A percentile compares a stretch with the other conserved stretches of the same genome.
phyloP scores from a whole-genome alignment of 1,284 basidiomycete genomes.

The Paramarasmius palmivorus region DNA sequence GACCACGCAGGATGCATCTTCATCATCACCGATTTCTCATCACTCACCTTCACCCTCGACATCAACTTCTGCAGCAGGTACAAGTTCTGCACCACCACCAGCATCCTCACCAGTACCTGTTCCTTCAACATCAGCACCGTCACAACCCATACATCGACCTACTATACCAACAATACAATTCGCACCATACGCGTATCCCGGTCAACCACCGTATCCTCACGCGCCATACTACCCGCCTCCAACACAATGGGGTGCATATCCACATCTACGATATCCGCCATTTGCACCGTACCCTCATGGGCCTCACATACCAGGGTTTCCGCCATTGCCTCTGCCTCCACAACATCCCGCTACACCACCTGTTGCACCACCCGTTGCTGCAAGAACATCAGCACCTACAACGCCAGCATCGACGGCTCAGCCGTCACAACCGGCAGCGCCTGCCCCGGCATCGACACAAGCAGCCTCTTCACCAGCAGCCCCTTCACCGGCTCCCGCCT shows the following conservation, averaged over 20 bases:
- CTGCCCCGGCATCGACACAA: background rate
- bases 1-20: no score
- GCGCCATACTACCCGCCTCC: constrained; percentile 12
- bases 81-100: no score
- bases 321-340: background rate
- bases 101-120: no score
- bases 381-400: background rate
- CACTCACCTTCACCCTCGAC: no score
- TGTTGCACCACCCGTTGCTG: background rate
- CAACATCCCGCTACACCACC: background rate
- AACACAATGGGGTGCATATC: constrained; percentile 1
- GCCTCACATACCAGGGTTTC: background rate
- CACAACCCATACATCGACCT: no score
- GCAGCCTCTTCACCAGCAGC: background rate
- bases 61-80: no score
- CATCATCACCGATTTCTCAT: no score
- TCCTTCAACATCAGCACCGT: no score
- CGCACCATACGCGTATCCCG: background rate
- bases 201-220: constrained; percentile 12
- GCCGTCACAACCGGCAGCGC: background rate
- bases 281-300: constrained; percentile 7
- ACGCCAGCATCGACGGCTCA: background rate
- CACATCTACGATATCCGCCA: background rate
- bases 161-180: no score
- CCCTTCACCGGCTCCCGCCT: background rate